Base-by-base conservation (phyloP, 371 early-diverging fungal genomes). In the Umbelopsis sp. region DNA sequence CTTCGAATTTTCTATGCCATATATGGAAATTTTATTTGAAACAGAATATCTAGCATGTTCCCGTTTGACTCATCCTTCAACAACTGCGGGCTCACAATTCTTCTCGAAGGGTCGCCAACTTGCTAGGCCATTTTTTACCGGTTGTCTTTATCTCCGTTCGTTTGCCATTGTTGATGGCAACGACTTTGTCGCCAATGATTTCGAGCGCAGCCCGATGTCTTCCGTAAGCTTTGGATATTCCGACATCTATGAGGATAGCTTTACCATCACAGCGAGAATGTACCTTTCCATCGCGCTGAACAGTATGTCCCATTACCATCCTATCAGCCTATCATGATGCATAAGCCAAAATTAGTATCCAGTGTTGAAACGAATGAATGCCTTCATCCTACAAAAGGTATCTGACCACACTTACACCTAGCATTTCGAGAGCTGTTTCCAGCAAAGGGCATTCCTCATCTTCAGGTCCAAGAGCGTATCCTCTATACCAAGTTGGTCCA, bases 261-360 rank as follows among this genome's bases (percentile, higher is more conserved):
- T 80, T 81, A 12, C 88, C 89, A 11, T 80, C 73, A 70, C 91
- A 92, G 5, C 91, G 85, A 0, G 90, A 83, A 16, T 82, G 80
- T 65, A 93, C 87, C 38, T 74, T 69, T 4, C 92, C 92, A 57
- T 81, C 79, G 32, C 78, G 74, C 65, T 92, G 92, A 1, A 88
- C 85, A 0, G 93, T 94, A 66, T 94, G 94, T 1, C 92, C 94
- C 32, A 93, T 80, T 2, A 94, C 87, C 86, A 94, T 91, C 3
- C 93, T 80, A 68, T 88, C 87, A 3, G 90, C 92, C 83, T 87
- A 63, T 20, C 4, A 45, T 51, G 45, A 52, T 41, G 22, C 53
- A 66, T 48, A 3, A 29, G 29, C 29, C 29, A 29, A 29, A 29
- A 29, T 29, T 29, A 29, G 29, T 29, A 29, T 29, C 29, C 4